Base-by-base conservation (phyloP, 2,329 filamentous ascomycete species). In the Penicillium hordei region DNA sequence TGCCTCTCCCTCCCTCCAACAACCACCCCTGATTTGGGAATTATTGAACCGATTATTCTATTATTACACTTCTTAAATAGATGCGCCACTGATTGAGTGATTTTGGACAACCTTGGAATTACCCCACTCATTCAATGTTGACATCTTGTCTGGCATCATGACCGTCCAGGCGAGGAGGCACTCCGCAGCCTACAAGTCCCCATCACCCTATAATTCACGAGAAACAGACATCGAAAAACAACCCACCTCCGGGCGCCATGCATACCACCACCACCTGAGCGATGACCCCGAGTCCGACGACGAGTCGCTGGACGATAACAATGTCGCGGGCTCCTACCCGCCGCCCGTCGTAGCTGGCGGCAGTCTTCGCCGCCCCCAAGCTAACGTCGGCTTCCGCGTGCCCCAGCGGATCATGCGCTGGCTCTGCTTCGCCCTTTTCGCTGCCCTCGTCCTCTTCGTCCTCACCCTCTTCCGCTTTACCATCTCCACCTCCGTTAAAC, bases 401-500 rank as follows among this genome's bases (percentile, higher is more conserved):
- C 90, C 89, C 7, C 86, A 87, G 68, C 89, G 83, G 60, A 84
- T 94, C 58, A 86, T 90, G 55, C 83, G 91, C 66, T 95, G 89
- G 72, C 84, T 96, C 55, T 91, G 91, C 62, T 79, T 93, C 48
- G 84, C 82, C 4, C 79, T 96, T 52, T 83, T 90, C 46, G 81
- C 83, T 2, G 83, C 85, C 1, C 82, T 96, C 15, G 64, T 94
- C 5, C 70, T 96, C 43, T 91, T 97, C 76, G 88, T 96, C 56
- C 76, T 91, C 56, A 86, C 83, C 55, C 81, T 97, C 36, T 83
- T 91, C 51, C 84, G 89, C 29, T 87, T 89, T 61, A 92, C 90
- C 67, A 83, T 89, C 44, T 60, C 70, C n/a, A 62, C 67, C 7
- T 62, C 68, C 38, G 67, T 69, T 31, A 61, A 71, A 48, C 66